Percentiles rank a stretch among this genome's conserved stretches.
phyloP scores from a whole-genome alignment of 192 early-diverging fungal genomes.

The Chytriomyces sp. region DNA sequence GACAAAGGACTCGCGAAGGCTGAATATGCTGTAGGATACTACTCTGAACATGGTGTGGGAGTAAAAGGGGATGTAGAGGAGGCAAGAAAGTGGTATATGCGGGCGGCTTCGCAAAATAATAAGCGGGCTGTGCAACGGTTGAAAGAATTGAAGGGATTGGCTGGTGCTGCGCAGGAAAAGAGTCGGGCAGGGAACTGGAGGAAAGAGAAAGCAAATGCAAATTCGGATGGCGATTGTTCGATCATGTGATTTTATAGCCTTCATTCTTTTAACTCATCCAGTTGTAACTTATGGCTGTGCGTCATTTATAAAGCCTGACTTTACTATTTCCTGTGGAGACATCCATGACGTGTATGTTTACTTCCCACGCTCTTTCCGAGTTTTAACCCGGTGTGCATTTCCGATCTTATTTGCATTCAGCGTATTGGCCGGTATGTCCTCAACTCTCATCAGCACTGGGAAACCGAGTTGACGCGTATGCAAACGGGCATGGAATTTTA shows the following conservation, averaged over 20 bases:
- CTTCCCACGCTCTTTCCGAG: too few relatives aligned
- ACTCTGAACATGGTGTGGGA: conserved; percentile 89
- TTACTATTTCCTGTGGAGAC: too few relatives aligned
- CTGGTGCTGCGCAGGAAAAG: conserved; percentile 25
- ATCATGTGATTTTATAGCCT: conserved; percentile 25
- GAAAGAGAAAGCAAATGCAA: conserved; percentile 28
- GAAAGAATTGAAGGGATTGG: conserved; percentile 73
- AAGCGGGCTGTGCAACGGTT: conserved; percentile 80
- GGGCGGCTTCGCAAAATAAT: conserved; percentile 85
- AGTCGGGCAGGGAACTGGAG: conserved; percentile 36
- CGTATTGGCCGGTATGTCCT: too few relatives aligned
- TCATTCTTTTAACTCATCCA: too few relatives aligned
- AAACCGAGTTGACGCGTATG: too few relatives aligned
- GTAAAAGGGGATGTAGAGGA: conserved; percentile 77
- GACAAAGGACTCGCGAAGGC: conserved; percentile 94
- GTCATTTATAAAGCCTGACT: too few relatives aligned
- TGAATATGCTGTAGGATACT: conserved; percentile 97
- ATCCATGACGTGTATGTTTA: too few relatives aligned
- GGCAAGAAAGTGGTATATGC: conserved; percentile 86
- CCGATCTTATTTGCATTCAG: too few relatives aligned
- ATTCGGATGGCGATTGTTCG: conserved; percentile 32
- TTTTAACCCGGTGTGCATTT: too few relatives aligned
- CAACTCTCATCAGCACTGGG: too few relatives aligned
- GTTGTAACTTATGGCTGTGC: too few relatives aligned
- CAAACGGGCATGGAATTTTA: too few relatives aligned